Conservation (phyloP, 139 green algal genomes). For the Astrephomene gubernaculifera region DNA sequence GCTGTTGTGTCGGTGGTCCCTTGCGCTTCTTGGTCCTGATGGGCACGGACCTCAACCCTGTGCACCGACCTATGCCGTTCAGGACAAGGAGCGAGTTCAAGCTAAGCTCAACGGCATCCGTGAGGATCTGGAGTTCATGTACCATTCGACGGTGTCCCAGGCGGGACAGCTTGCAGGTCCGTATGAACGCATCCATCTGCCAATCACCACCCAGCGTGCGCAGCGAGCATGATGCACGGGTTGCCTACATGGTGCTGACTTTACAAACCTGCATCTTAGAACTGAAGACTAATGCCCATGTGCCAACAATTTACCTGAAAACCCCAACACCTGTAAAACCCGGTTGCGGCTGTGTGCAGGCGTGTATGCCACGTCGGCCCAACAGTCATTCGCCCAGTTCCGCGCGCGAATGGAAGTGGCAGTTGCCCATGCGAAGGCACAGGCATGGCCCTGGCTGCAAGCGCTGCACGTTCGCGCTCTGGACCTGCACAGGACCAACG, state of each 20-base stretch:
- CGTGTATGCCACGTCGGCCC: background rate
- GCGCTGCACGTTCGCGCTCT: background rate
- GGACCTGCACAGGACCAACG: background rate
- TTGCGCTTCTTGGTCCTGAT: background rate
- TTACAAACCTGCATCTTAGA: no score
- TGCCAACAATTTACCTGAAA: background rate
- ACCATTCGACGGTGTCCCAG: background rate
- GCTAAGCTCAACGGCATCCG: background rate
- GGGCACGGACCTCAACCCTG: background rate
- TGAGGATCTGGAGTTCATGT: background rate
- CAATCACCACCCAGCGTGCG: background rate
- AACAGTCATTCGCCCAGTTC: background rate
- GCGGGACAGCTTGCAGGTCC: background rate
- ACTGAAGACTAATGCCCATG: no score
- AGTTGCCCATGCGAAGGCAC: no score
- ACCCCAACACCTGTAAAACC: background rate
- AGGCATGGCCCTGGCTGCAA: background rate
- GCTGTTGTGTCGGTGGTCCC: no score
- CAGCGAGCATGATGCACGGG: background rate
- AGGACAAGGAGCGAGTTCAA: slow-evolving; percentile 21
- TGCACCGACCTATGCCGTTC: background rate
- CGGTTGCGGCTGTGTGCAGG: background rate
- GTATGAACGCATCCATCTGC: background rate
- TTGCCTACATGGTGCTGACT: background rate
- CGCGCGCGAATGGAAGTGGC: background rate